phyloP scores from a whole-genome alignment of 1,284 basidiomycete genomes.

The Athelia sp. region DNA sequence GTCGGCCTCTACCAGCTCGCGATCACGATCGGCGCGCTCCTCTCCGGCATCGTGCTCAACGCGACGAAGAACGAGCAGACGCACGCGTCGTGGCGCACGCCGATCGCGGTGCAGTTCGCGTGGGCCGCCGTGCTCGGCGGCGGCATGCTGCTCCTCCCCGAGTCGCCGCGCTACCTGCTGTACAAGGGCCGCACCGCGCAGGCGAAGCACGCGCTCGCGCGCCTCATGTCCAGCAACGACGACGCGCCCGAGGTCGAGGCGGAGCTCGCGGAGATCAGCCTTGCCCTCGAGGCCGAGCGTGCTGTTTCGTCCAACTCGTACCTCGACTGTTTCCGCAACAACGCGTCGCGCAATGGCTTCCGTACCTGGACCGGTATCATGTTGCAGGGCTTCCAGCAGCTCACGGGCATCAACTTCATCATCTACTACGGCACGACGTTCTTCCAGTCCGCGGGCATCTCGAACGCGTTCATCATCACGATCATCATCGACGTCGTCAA shows the following conservation, averaged over 20 bases:
- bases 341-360: constrained; percentile 52
- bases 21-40: constrained; percentile 71
- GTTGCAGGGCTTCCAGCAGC: constrained; percentile 64
- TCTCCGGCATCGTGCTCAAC: constrained; percentile 66
- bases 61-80: constrained; percentile 51
- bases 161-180: constrained; percentile 47
- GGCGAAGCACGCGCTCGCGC: constrained; percentile 42
- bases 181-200: constrained; percentile 48
- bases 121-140: constrained; percentile 44
- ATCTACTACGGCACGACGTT: constrained; percentile 61
- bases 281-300: constrained; percentile 52
- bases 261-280: constrained; percentile 55
- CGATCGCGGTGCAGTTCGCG: constrained; percentile 39
- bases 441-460: constrained; percentile 40
- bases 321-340: constrained; percentile 51
- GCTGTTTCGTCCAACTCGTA: constrained; percentile 32
- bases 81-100: constrained; percentile 57
- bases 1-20: constrained; percentile 70
- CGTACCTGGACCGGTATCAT: constrained; percentile 60
- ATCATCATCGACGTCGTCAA: constrained; percentile 40
- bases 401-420: constrained; percentile 74
- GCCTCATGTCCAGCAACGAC: constrained; percentile 40
- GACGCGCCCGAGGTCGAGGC: constrained; percentile 40
- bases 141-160: constrained; percentile 35
- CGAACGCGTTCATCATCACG: constrained; percentile 38